Evolutionary conservation across 805 yeast species (phyloP), one percentile per base, ranked within the genome.

Genomic region (Hanseniaspora occidentalis): DNA sequence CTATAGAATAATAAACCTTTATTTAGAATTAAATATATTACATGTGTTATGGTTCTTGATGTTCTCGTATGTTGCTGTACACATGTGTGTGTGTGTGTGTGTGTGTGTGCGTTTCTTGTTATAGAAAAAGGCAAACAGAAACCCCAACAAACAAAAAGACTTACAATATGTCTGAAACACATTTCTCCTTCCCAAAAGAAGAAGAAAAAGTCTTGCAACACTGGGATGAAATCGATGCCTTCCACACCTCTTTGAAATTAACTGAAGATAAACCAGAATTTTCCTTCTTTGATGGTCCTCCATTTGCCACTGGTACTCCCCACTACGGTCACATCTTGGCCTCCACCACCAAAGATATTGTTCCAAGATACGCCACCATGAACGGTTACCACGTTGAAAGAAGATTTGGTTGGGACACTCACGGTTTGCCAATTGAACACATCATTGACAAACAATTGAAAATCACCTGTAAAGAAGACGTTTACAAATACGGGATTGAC

Each of bases 401-500:
- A 67, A 76, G 97, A 55, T 92, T 92, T 50, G 99, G 99, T 47
- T 92, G 99, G 99, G 99, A 92, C 65, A 92, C 99, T 42, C 99
- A 92, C 62, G 99, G 99, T 43, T 76, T 92, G 48, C 99, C 99
- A 38, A 85, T 92, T 43, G 99, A 92, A 68, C 96, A 92, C 62
- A 96, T 89, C 64, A 92, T 92, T 54, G 99, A 92, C 83, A 92
- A 94, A 81, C 82, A 84, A 58, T 73, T 92, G 51, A 94, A 94
- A 29, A 85, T 92, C 64, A 78, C 81, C 42, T 82, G 95, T 53
- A 92, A 88, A 63, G 89, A 83, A 40, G 99, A 92, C 58, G 99
- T 92, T 43, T 76, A 85, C 80, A 75, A 74, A 41, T 73, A 84
- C 79, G 99, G 99, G 53, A 81, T 92, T 52, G 96, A 74, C 61